Percentiles rank a stretch among this genome's conserved stretches.
phyloP scores from a whole-genome alignment of 1,284 basidiomycete genomes.

The Trichosporon sp. region DNA sequence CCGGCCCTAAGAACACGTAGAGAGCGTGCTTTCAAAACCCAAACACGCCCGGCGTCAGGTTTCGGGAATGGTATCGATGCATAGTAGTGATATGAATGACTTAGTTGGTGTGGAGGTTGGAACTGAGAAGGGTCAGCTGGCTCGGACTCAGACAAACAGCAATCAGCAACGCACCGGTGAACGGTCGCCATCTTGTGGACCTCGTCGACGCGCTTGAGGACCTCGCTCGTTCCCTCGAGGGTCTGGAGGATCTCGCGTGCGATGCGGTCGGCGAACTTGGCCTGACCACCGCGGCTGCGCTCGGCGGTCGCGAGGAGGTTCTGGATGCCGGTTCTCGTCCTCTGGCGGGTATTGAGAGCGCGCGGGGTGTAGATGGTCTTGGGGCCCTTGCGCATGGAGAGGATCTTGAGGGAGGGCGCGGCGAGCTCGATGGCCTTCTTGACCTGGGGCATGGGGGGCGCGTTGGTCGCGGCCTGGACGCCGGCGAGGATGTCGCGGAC shows the following conservation, averaged over 20 bases:
- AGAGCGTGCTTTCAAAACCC: neutral
- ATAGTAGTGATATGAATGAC: neutral
- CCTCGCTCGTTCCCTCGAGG: conserved; percentile 59
- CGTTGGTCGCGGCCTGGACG: conserved; percentile 64
- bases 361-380: conserved; percentile 64
- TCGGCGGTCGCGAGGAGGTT: conserved; percentile 64
- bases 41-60: neutral
- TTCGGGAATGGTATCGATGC: conserved; percentile 1
- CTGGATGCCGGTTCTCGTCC: conserved; percentile 61
- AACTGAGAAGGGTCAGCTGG: neutral
- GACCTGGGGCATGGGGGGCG: conserved; percentile 70
- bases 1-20: neutral
- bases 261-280: conserved; percentile 57
- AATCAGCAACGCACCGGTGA: conserved; percentile 62
- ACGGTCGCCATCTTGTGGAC: conserved; percentile 69
- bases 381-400: conserved; percentile 57
- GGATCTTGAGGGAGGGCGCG: conserved; percentile 61
- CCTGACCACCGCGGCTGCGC: conserved; percentile 29
- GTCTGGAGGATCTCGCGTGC: conserved; percentile 69
- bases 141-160: neutral
- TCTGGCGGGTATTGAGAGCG: conserved; percentile 71
- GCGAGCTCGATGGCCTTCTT: conserved; percentile 63
- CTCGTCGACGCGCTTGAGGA: conserved; percentile 59
- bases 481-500: conserved; percentile 58
- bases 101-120: conserved; percentile 10